Evolutionary conservation across 306 rosid species (phyloP).

Genomic region (Cucurbita moschata): DNA sequence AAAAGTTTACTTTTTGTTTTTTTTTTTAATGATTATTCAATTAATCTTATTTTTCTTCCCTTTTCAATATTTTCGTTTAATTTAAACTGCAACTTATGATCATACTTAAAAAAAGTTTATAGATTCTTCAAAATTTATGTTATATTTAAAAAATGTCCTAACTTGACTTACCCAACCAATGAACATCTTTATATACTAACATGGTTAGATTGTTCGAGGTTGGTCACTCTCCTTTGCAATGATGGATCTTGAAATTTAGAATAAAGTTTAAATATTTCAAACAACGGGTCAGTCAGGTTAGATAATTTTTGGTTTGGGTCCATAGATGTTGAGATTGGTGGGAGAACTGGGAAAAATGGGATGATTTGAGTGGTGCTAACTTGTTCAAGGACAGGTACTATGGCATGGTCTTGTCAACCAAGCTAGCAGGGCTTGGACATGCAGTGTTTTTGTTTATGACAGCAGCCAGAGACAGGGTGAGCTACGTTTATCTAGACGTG

Average conservation of each 20-base stretch:
- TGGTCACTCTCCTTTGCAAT: not conserved
- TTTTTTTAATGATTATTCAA: no score
- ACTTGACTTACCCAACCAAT: no score
- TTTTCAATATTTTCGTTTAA: no score
- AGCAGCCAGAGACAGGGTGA: slow-evolving; percentile 71
- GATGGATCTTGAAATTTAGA: not conserved
- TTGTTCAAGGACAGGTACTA: slow-evolving; percentile 48
- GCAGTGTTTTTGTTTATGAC: slow-evolving; percentile 73
- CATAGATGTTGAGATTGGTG: not conserved
- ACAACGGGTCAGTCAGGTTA: not conserved
- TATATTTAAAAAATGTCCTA: no score
- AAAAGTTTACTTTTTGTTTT: no score
- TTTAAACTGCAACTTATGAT: no score
- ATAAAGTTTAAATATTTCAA: not conserved
- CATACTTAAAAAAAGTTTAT: no score
- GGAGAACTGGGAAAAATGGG: not conserved
- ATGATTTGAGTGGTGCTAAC: not conserved
- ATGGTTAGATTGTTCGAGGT: slow-evolving; percentile 72
- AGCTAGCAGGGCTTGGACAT: slow-evolving; percentile 82
- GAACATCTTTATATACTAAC: slow-evolving; percentile 25
- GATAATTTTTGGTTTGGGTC: not conserved
- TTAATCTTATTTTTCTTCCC: no score
- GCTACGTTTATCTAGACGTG: slow-evolving; percentile 78
- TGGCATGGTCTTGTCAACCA: slow-evolving; percentile 84
- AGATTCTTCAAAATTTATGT: no score